phyloP scores from a whole-genome alignment of 2,329 filamentous ascomycete species.

The Pseudonectria buxi region DNA sequence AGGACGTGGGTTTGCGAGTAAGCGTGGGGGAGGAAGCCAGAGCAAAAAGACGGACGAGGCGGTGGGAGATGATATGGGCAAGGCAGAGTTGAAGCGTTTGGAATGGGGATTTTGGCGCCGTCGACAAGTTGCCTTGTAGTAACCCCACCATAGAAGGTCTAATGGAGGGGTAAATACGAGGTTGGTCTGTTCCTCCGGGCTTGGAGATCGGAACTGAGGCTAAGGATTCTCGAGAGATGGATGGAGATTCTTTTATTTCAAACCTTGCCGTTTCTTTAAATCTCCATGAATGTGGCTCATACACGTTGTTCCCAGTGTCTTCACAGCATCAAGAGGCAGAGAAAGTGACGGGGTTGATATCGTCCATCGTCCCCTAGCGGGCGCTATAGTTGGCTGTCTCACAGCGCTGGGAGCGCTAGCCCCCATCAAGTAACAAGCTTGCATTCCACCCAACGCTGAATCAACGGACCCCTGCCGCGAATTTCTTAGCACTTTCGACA shows the following conservation, averaged over 20 bases:
- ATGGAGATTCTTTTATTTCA: too few species aligned
- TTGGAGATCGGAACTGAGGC: too few species aligned
- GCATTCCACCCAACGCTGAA: not conserved
- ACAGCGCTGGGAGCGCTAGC: not conserved
- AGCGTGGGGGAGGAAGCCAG: not conserved
- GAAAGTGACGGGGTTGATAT: too few species aligned
- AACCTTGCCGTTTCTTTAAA: too few species aligned
- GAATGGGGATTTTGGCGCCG: constrained; percentile 5
- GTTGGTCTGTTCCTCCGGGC: not conserved
- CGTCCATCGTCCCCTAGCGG: too few species aligned
- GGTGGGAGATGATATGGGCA: constrained; percentile 5
- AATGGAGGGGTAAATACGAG: constrained; percentile 16
- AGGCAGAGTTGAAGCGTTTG: not conserved
- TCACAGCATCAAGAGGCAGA: too few species aligned
- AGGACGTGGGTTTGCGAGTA: constrained; percentile 5
- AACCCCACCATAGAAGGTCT: too few species aligned
- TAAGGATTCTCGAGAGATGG: too few species aligned
- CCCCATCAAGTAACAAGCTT: constrained; percentile 1
- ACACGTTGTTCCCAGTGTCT: too few species aligned
- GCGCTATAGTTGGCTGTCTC: not conserved
- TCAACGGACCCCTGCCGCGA: too few species aligned
- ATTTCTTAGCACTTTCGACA: not conserved
- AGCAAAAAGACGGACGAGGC: not conserved
- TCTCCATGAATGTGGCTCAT: too few species aligned
- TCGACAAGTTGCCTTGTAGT: too few species aligned